phyloP scores from a whole-genome alignment of 768 basidiomycete genomes.

The Coprinellus aureogranulatus region DNA sequence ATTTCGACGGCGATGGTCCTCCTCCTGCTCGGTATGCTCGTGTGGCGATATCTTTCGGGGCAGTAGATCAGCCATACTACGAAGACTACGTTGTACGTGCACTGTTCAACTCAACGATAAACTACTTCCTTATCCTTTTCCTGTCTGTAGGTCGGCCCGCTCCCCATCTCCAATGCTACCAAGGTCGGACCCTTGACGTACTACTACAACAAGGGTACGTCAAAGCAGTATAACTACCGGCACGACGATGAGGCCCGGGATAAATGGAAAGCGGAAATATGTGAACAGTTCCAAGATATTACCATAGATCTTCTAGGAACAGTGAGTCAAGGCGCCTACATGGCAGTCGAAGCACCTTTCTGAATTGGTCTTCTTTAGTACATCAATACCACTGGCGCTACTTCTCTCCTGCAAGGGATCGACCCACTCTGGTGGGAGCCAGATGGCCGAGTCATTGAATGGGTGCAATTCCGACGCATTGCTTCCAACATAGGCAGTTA shows the following conservation, averaged over 20 bases:
- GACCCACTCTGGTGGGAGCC: constrained; percentile 2
- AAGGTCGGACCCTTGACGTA: neutral
- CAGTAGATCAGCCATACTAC: neutral
- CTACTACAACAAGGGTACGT: constrained; percentile 7
- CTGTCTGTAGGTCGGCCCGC: too few relatives aligned
- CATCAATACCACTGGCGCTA: constrained; percentile 2
- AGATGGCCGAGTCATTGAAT: constrained; percentile 3
- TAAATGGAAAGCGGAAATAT: neutral
- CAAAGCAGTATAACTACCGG: constrained; percentile 3
- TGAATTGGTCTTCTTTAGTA: too few relatives aligned
- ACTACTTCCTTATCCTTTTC: too few relatives aligned
- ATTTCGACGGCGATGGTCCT: constrained; percentile 1
- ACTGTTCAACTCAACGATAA: too few relatives aligned
- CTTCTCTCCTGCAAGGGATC: neutral
- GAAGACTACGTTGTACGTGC: neutral
- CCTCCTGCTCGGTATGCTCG: constrained; percentile 1
- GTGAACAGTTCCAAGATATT: neutral
- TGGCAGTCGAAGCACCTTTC: too few relatives aligned
- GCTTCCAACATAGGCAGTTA: neutral
- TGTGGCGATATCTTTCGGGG: constrained; percentile 3
- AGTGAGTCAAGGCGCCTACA: too few relatives aligned
- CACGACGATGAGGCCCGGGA: neutral
- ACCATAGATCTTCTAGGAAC: too few relatives aligned
- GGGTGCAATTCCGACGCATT: neutral
- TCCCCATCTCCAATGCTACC: too few relatives aligned